These are phyloP conservation scores for Santalum album DNA, from an alignment of 164 flowering plant genomes.

Conservation along the genomic window DNA sequence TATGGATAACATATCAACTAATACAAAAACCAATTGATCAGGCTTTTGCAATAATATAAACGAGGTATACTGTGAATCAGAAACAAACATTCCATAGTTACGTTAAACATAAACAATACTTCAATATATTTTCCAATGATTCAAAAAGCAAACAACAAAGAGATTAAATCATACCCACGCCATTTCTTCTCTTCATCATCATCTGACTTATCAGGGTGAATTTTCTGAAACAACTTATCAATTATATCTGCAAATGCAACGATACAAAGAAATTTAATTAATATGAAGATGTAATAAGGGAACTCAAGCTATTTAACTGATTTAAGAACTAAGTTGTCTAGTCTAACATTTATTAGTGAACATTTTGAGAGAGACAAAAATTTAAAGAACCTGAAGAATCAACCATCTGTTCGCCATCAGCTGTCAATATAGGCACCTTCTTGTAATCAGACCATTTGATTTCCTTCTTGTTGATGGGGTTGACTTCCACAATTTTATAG, in stretches of 20 bases:
- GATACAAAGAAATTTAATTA: not conserved
- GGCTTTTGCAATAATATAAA: no score
- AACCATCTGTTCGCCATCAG: constrained; percentile 75
- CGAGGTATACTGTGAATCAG: no score
- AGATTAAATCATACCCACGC: constrained; percentile 42
- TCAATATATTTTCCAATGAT: no score
- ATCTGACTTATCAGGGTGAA: constrained; percentile 28
- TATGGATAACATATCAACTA: no score
- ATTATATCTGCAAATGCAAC: constrained; percentile 49
- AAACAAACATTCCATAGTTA: no score
- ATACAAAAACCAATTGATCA: no score
- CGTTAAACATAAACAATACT: no score
- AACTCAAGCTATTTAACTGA: no score
- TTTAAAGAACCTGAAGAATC: constrained; percentile 74
- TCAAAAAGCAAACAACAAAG: no score
- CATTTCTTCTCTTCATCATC: constrained; percentile 73
- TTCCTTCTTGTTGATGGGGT: constrained; percentile 87
- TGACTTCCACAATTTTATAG: constrained; percentile 90
- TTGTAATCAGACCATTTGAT: constrained; percentile 94
- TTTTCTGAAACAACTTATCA: constrained; percentile 37
- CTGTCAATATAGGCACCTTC: constrained; percentile 83
- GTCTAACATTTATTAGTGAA: no score
- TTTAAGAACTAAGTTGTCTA: no score
- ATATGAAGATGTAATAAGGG: not conserved
- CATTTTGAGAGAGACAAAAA: no score